Base-by-base conservation (phyloP, 2,329 filamentous ascomycete species). In the Cryphonectria radicalis region DNA sequence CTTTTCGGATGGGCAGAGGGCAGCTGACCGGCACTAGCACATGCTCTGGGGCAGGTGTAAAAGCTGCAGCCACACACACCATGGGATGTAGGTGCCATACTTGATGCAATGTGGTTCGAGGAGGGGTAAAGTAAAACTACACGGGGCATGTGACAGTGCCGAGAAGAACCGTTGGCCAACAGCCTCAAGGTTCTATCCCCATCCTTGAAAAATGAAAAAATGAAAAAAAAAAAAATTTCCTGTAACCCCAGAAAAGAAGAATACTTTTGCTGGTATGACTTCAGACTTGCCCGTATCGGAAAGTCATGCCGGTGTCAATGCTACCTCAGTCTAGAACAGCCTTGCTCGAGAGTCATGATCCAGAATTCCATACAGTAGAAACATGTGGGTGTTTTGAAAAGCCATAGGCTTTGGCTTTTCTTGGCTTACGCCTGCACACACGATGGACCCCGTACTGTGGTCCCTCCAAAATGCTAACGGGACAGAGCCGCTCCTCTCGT, bases 281-380 rank as follows among this genome's bases (percentile, higher is more conserved):
- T 11, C 35, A 35, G 35, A 17, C 4, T 62, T 32, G 28, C 32
- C 59, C 22, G 35, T 40, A 62, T 35, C 35, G 59, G 59, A n/a
- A 62, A n/a, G 32, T 37, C 50, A 28, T 69, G 63, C 35, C 68
- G 43, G 68, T 28, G 62, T 63, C 68, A 19, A 60, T 11, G 17
- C 40, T 46, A 7, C 67, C 3, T 37, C 50, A 28, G 28, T 63
- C 40, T 42, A 25, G 25, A 42, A 28, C 46, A 46, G 40, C 46
- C 46, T 63, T 59, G 37, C 55, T 19, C 17, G 32, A 42, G 55
- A n/a, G 46, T 50, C 46, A 50, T 50, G 53, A 4, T 28, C n/a
- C 53, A 57, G 13, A 3, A 32, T 5, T 17, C 8, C 53, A 57
- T 17, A 32, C 25, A 32, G 53, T 6, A 25, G 10, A 57, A n/a